A percentile compares a stretch with the other conserved stretches of the same genome.
Evolutionary conservation across 2,329 filamentous ascomycete species (phyloP).

Genomic region (Diaporthe humulicola): DNA sequence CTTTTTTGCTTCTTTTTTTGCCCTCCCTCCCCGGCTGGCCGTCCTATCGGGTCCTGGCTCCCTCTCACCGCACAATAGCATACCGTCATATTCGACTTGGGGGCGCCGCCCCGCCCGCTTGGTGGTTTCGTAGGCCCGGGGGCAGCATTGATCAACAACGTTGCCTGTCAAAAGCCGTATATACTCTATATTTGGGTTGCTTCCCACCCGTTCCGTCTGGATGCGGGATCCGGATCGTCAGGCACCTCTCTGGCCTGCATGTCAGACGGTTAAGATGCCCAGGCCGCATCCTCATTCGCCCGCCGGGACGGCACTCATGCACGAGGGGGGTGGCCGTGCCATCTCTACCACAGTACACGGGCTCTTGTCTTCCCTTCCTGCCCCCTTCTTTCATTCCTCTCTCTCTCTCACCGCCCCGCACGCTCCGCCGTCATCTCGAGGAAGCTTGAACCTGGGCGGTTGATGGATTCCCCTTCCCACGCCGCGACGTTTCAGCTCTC

Average conservation of each 20-base stretch:
- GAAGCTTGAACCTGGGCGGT: conserved; percentile 20
- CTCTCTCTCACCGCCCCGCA: conserved; percentile 7
- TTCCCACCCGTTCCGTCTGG: not conserved
- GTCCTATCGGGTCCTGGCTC: conserved; percentile 22
- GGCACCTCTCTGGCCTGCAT: conserved; percentile 3
- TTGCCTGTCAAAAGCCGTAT: conserved; percentile 16
- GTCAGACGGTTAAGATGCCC: conserved; percentile 20
- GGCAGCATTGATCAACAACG: not conserved
- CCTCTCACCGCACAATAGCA: conserved; percentile 11
- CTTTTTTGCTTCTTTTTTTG: not conserved
- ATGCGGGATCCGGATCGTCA: conserved; percentile 19
- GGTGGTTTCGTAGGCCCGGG: not conserved
- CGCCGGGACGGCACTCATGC: conserved; percentile 2
- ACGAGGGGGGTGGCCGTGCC: not conserved
- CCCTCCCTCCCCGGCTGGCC: not conserved
- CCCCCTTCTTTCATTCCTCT: not conserved
- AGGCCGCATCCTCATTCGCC: conserved; percentile 11
- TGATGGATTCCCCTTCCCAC: not conserved
- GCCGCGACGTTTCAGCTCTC: not conserved
- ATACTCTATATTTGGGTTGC: conserved; percentile 18
- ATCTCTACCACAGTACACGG: not conserved
- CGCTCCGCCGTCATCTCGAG: conserved; percentile 15
- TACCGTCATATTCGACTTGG: conserved; percentile 6
- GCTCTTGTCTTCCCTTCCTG: not conserved
- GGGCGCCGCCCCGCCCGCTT: not conserved